Evolutionary conservation across 345 rosid genomes (phyloP), one percentile per base, ranked within the genome.

Genomic region (Camelina sativa): DNA sequence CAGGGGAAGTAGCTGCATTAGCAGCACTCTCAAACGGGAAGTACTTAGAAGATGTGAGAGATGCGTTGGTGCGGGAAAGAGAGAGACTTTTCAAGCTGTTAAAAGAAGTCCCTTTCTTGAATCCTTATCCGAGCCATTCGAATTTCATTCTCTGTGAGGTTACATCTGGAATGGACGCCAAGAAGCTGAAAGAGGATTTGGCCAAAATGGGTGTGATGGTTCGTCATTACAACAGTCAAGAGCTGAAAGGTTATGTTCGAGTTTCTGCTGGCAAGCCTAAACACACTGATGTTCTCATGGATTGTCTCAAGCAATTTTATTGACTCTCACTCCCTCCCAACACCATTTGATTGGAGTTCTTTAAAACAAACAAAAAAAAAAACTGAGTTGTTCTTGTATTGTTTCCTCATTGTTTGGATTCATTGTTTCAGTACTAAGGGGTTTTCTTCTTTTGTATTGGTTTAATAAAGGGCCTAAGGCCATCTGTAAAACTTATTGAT

Each of bases 91-190:
- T 80, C 72, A 62, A 59, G 74, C 87, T 89, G 53, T 81, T 95
- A 37, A 82, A 76, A 72, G 87, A 85, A 54, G 89, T 95, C 13
- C 92, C 94, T 11, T 92, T 90, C 80, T 96, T 95, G 78, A 81
- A 57, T 66, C 97, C 97, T 7, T 89, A 78, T 63, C 97, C 97
- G 25, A 92, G 96, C 82, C 78, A 85, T 72, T 84, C 97, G 10
- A 95, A 92, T 79, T 95, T 89, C 84, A 85, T 95, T 81, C 94
- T 90, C 13, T 90, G 99, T 19, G 88, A 85, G 83, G 97, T 95
- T 62, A 84, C 85, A 38, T 80, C 86, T 37, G 96, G 89, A 68
- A 86, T 81, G 88, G 92, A 89, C 63, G 97, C 97, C 11, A 92
- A 90, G 90, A 88, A 86, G 81, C 79, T 95, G 32, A 92, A 95